Percentiles rank a stretch among this genome's conserved stretches.
Conservation (phyloP, 2,329 filamentous ascomycete genomes). For the Nothophoma quercina region DNA sequence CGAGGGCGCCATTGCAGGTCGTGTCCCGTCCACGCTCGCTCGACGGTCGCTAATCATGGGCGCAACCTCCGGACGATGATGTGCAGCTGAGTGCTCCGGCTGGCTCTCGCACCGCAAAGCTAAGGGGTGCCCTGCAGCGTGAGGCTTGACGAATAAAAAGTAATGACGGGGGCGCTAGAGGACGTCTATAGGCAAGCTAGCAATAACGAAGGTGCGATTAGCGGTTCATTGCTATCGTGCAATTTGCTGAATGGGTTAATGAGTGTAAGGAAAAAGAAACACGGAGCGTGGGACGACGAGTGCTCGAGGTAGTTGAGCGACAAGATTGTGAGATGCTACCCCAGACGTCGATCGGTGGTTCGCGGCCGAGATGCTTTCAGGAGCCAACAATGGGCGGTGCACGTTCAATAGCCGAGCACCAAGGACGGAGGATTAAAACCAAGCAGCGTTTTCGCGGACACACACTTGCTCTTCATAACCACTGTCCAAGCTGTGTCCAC, state of each 20-base stretch:
- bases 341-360: slow-evolving; percentile 18
- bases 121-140: slow-evolving; percentile 26
- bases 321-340: slow-evolving; percentile 18
- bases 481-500: not conserved
- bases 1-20: slow-evolving; percentile 9
- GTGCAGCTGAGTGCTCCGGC: slow-evolving; percentile 16
- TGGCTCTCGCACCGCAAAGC: slow-evolving; percentile 22
- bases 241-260: slow-evolving; percentile 1
- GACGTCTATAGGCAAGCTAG: slow-evolving; percentile 13
- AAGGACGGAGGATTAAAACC: slow-evolving; percentile 14
- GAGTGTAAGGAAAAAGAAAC: slow-evolving; percentile 4
- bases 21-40: slow-evolving; percentile 14
- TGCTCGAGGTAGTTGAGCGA: slow-evolving; percentile 13
- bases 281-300: slow-evolving; percentile 11
- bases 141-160: slow-evolving; percentile 23
- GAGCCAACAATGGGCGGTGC: slow-evolving; percentile 7
- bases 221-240: slow-evolving; percentile 15
- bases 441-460: not conserved
- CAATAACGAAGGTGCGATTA: slow-evolving; percentile 8
- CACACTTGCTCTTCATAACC: not conserved
- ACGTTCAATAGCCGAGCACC: slow-evolving; percentile 14
- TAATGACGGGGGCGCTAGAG: slow-evolving; percentile 20
- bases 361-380: slow-evolving; percentile 16
- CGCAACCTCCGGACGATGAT: slow-evolving; percentile 2
- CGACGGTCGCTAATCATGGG: slow-evolving; percentile 6